A percentile compares a stretch with the other conserved stretches of the same genome.
Evolutionary conservation across 2,329 filamentous ascomycete genomes (phyloP).

Genomic region (Xylaria sp.): DNA sequence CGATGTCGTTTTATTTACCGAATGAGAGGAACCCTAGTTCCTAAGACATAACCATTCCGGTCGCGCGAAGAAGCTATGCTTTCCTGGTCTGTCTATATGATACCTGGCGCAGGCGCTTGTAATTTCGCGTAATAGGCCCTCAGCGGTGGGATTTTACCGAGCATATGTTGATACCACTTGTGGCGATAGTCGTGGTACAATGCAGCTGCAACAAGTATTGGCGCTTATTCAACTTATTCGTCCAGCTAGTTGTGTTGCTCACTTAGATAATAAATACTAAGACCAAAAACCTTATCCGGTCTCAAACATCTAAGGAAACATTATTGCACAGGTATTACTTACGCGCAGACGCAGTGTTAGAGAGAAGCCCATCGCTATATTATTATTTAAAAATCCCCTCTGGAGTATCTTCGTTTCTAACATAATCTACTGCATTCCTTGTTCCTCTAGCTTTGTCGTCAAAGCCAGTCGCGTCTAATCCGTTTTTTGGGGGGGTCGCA

Average conservation of each 20-base stretch:
- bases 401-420: too few relatives aligned
- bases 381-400: not conserved
- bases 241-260: not conserved
- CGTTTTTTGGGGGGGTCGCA: too few relatives aligned
- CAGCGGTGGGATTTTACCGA: not conserved
- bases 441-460: too few relatives aligned
- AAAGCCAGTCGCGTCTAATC: too few relatives aligned
- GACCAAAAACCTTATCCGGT: too few relatives aligned
- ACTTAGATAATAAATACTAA: not conserved
- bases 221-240: too few relatives aligned
- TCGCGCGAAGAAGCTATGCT: not conserved
- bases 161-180: not conserved
- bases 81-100: not conserved
- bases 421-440: too few relatives aligned
- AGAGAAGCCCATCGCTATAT: not conserved
- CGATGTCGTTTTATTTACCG: not conserved
- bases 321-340: not conserved
- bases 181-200: not conserved
- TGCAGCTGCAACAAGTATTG: not conserved
- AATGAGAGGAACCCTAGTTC: not conserved
- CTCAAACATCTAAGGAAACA: too few relatives aligned
- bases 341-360: not conserved
- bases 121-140: conserved; percentile 2
- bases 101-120: not conserved
- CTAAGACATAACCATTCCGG: not conserved